Evolutionary conservation across 2,329 filamentous ascomycete genomes (phyloP), one percentile per base, ranked within the genome.

Genomic region (Ramularia endophylla): DNA sequence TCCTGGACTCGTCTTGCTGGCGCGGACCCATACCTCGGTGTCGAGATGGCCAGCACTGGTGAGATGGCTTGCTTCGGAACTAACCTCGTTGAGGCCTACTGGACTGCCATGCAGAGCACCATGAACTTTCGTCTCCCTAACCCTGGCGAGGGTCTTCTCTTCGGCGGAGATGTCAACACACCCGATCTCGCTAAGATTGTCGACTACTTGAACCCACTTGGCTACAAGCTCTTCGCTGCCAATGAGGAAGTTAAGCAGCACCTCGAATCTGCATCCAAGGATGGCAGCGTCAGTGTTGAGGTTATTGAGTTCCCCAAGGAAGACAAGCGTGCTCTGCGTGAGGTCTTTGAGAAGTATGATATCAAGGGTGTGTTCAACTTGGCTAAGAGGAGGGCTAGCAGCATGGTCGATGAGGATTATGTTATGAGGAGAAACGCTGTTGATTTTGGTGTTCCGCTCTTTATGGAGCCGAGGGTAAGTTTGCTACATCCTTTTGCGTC

Each of bases 81-180:
- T 72, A 77, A 95, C 61, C 78, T 98, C 8, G 77, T 97, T 36
- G 92, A 98, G 65, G 92, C 92, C 40, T 98, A 98, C 79, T 98
- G 92, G 92, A 77, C 89, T 18, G 94, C 89, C 13, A 74, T 95
- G 48, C 92, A 98, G 70, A 92, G 87, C 15, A 90, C 87, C 58
- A 98, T 97, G 90, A 98, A 97, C 80, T 97, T 97, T 86, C 87
- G 89, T 56, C 79, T 95, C 59, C 92, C 92, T 31, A 83, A 94
- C 66, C 86, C 88, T 39, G 92, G 92, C 53, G 88, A 95, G 74
- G 90, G 92, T 70, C 81, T 98, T 44, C 81, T 98, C 39, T 87
- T 98, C 53, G 92, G 92, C 51, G 92, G 92, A 56, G 87, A 95
- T 63, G 70, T 80, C 47, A 74, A 71, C 54, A 83, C 81, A 46